These are phyloP conservation scores for Cenchrus purpureus DNA, from an alignment of 176 grass and related monocot species.

Conservation along the genomic window DNA sequence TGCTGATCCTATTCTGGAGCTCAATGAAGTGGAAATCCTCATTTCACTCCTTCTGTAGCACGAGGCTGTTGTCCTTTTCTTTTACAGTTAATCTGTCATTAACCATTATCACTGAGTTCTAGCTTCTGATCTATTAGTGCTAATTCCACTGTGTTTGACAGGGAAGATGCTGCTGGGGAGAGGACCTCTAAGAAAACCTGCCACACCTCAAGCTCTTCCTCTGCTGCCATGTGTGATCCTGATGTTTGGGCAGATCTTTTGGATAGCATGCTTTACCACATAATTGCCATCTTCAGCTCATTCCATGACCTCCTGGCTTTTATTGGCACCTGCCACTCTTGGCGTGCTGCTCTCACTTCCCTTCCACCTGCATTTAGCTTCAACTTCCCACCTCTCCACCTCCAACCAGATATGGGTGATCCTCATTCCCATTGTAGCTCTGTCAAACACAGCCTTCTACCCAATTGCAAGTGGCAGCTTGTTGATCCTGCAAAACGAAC, in stretches of 20 bases:
- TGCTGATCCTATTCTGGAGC: no score
- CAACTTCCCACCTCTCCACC: constrained; percentile 50
- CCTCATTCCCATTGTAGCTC: neutral
- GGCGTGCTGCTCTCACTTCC: constrained; percentile 39
- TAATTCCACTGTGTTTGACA: neutral
- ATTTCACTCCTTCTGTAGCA: no score
- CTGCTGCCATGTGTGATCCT: neutral
- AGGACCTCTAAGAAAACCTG: constrained; percentile 10
- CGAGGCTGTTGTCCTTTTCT: no score
- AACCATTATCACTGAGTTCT: no score
- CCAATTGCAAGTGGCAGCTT: constrained; percentile 15
- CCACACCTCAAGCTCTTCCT: neutral
- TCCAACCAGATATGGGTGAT: neutral
- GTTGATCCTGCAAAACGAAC: constrained; percentile 13
- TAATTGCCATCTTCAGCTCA: constrained; percentile 52
- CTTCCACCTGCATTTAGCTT: constrained; percentile 18
- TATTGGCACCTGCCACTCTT: constrained; percentile 50
- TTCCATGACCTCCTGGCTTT: constrained; percentile 58
- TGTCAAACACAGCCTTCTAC: neutral
- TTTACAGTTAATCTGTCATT: no score
- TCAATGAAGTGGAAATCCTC: no score
- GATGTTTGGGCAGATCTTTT: constrained; percentile 47
- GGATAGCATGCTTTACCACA: constrained; percentile 51
- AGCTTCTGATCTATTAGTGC: no score
- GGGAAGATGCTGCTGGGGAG: constrained; percentile 5